Evolutionary conservation across 169 alveolate species (phyloP), one percentile per base, ranked within the genome.

Genomic region (Plasmodium relictum): DNA sequence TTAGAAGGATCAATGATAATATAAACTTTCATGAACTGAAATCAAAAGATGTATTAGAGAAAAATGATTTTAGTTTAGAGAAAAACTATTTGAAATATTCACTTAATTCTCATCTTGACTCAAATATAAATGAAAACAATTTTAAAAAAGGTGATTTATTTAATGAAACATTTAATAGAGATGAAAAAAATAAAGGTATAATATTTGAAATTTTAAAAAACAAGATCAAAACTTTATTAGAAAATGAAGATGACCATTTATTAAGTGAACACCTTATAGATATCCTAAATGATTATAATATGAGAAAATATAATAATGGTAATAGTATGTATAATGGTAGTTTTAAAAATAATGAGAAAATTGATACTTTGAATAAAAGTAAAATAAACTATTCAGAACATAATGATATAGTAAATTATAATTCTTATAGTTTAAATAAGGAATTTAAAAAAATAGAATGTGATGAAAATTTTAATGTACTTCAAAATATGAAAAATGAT

Each of bases 261-360:
- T 37, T 74, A 22, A 74, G 88, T 74, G 45, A 59, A 74, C n/a
- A 74, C 14, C 56, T 74, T 61, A 59, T 42, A 66, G 48, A 62
- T 10, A 50, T 48, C 24, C n/a, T 74, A 58, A 14, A 48, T 74
- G 88, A 74, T 14, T 61, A 74, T 74, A 59, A 74, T 65, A 65
- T 31, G 6, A 65, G 62, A 54, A 54, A 54, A 12, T n/a, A 42
- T 42, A 66, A 20, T 14, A 41, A 9, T 66, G 74, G 16, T 42
- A 16, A 42, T 66, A 42, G 39, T n/a, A 42, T 4, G 24, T 31
- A 14, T 66, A 54, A 9, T 66, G 44, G 12, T 10, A 26, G 39
- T n/a, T 54, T 54, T 54, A 54, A 54, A 16, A 54, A 10, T 54
- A 54, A 16, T 16, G 62, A 54, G 70, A 37, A 61, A 52, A 37